A percentile compares a stretch with the other conserved stretches of the same genome.
These are phyloP conservation scores for Neolentinus lepideus DNA, from an alignment of 1,284 basidiomycete genomes.

Conservation along the genomic window DNA sequence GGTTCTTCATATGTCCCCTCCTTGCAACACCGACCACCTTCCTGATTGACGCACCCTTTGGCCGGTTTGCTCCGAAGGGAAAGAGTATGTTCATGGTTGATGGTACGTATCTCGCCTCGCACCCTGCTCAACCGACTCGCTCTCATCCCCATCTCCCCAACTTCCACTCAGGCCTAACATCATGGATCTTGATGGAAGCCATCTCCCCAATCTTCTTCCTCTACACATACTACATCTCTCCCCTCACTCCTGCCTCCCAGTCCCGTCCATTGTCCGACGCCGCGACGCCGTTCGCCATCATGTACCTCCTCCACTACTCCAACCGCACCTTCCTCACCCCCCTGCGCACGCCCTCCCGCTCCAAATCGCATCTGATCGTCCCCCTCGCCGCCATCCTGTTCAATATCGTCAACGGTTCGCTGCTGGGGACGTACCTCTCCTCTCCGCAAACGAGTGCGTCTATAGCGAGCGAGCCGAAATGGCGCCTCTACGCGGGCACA, in stretches of 20 bases:
- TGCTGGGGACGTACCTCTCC: constrained; percentile 65
- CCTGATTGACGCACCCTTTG: constrained; percentile 66
- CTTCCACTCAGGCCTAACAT: constrained; percentile 8
- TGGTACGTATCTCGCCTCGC: constrained; percentile 27
- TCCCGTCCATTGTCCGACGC: constrained; percentile 24
- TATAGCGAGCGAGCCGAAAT: constrained; percentile 24
- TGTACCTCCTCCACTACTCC: constrained; percentile 75
- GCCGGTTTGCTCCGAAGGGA: constrained; percentile 54
- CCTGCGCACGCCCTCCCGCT: constrained; percentile 74
- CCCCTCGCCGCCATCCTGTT: constrained; percentile 52
- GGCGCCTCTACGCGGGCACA: constrained; percentile 58
- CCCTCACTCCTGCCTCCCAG: constrained; percentile 25
- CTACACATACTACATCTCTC: constrained; percentile 40
- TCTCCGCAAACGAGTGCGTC: constrained; percentile 40
- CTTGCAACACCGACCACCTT: constrained; percentile 25
- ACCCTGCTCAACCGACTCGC: too few relatives aligned
- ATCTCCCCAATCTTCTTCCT: constrained; percentile 63
- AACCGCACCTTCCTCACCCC: constrained; percentile 84
- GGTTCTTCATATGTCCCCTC: constrained; percentile 24
- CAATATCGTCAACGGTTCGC: constrained; percentile 68
- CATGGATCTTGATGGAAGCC: constrained; percentile 86
- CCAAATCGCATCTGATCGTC: constrained; percentile 69
- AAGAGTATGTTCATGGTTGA: constrained; percentile 44
- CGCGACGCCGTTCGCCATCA: constrained; percentile 45
- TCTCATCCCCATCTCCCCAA: neutral